Percentiles rank a stretch among this genome's conserved stretches.
These are phyloP conservation scores for Cetradonia linearis DNA, from an alignment of 495 filamentous ascomycete species.

Conservation along the genomic window DNA sequence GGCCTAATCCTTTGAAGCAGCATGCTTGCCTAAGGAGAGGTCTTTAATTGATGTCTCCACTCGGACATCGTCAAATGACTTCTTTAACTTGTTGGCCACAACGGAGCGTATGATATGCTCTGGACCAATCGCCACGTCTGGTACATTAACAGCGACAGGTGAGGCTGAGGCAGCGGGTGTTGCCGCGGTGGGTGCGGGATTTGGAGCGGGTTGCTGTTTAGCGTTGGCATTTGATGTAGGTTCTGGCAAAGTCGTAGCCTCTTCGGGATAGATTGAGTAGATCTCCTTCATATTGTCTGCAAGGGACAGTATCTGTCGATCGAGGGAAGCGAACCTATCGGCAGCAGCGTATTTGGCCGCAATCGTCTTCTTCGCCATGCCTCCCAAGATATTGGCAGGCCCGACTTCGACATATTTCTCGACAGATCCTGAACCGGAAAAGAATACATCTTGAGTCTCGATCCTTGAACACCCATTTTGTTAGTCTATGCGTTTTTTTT, in stretches of 20 bases:
- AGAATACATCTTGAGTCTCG: neutral
- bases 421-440: neutral
- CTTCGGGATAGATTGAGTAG: neutral
- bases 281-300: neutral
- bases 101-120: slow-evolving; percentile 7
- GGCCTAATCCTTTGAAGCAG: neutral
- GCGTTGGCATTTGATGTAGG: neutral
- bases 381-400: neutral
- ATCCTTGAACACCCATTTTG: neutral
- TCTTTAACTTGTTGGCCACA: slow-evolving; percentile 26
- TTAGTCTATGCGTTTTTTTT: neutral
- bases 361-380: slow-evolving; percentile 1
- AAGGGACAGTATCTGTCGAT: neutral
- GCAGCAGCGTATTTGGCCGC: neutral
- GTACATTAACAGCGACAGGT: neutral
- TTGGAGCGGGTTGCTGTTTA: neutral
- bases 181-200: neutral
- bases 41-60: slow-evolving; percentile 24
- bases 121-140: neutral
- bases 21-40: slow-evolving; percentile 23
- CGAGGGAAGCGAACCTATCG: neutral
- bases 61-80: slow-evolving; percentile 23
- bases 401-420: neutral
- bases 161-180: neutral
- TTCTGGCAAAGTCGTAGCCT: neutral